Conservation (phyloP, 176 grass and related monocot genomes). For the Oryza glaberrima region DNA sequence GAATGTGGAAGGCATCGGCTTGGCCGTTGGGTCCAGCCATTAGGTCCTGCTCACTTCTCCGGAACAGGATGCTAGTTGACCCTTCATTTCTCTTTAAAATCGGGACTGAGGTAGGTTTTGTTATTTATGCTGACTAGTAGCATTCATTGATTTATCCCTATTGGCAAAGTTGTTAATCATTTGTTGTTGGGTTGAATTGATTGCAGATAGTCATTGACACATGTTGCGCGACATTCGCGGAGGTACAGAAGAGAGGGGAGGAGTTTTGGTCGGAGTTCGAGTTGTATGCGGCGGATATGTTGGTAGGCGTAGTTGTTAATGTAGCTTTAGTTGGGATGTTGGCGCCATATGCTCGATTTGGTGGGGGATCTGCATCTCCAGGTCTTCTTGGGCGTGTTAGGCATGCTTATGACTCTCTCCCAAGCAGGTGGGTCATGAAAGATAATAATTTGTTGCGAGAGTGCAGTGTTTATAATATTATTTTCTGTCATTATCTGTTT, state of each 20-base stretch:
- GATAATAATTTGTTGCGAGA: neutral
- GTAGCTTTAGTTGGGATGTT: slow-evolving; percentile 95
- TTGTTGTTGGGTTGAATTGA: slow-evolving; percentile 19
- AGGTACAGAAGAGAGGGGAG: slow-evolving; percentile 92
- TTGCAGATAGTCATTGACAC: slow-evolving; percentile 93
- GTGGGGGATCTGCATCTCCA: slow-evolving; percentile 62
- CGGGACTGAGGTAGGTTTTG: slow-evolving; percentile 60
- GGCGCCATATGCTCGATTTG: slow-evolving; percentile 85
- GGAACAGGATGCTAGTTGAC: slow-evolving; percentile 91
- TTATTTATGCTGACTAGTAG: neutral
- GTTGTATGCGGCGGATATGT: slow-evolving; percentile 87
- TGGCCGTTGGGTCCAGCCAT: slow-evolving; percentile 79
- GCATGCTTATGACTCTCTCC: slow-evolving; percentile 86
- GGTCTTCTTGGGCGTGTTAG: slow-evolving; percentile 69
- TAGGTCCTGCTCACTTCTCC: slow-evolving; percentile 63
- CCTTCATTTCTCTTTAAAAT: slow-evolving; percentile 98
- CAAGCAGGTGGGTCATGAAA: slow-evolving; percentile 70
- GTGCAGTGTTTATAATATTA: neutral
- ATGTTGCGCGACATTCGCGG: slow-evolving; percentile 83
- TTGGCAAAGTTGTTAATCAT: neutral
- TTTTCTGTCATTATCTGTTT: neutral
- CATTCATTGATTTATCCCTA: neutral
- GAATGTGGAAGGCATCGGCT: slow-evolving; percentile 55
- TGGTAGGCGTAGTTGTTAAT: slow-evolving; percentile 94
- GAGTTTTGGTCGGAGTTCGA: slow-evolving; percentile 98